Percentiles rank a stretch among this genome's conserved stretches.
These are phyloP conservation scores for Xylaria digitata DNA, from an alignment of 2,329 filamentous ascomycete species.

Conservation along the genomic window DNA sequence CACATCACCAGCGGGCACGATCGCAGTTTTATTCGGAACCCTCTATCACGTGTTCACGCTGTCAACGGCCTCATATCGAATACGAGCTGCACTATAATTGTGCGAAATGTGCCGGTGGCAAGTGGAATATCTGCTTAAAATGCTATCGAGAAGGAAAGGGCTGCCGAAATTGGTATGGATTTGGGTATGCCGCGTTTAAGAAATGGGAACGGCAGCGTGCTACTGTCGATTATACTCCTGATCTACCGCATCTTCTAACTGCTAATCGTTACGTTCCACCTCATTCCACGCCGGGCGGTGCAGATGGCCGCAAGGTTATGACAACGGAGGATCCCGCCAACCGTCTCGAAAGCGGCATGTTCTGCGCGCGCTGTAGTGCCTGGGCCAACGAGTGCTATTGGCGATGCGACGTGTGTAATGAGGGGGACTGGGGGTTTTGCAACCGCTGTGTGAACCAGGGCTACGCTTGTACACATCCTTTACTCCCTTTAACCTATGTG, in stretches of 20 bases:
- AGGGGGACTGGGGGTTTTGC: slow-evolving; percentile 96
- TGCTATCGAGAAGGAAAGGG: slow-evolving; percentile 84
- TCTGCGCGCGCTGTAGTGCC: slow-evolving; percentile 80
- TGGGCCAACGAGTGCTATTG: slow-evolving; percentile 88
- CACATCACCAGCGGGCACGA: slow-evolving; percentile 55
- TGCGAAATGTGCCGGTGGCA: slow-evolving; percentile 72
- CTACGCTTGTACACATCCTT: slow-evolving; percentile 80
- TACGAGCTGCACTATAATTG: slow-evolving; percentile 91
- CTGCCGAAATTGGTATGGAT: slow-evolving; percentile 89
- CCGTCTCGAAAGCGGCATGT: slow-evolving; percentile 81
- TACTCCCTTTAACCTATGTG: slow-evolving; percentile 79
- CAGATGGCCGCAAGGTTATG: slow-evolving; percentile 66
- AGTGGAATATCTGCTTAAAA: slow-evolving; percentile 81
- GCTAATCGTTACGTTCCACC: slow-evolving; percentile 68
- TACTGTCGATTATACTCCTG: slow-evolving; percentile 52
- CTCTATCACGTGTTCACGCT: slow-evolving; percentile 77
- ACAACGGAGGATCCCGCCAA: slow-evolving; percentile 75
- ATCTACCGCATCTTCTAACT: slow-evolving; percentile 68
- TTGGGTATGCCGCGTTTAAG: slow-evolving; percentile 76
- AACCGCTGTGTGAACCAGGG: slow-evolving; percentile 87
- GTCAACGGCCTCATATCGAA: slow-evolving; percentile 78
- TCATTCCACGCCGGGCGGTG: slow-evolving; percentile 60
- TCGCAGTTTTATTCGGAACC: slow-evolving; percentile 74
- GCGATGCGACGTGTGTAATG: slow-evolving; percentile 87
- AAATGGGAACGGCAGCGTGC: slow-evolving; percentile 70